Percentiles rank a stretch among this genome's conserved stretches.
phyloP scores from a whole-genome alignment of 176 grass and related monocot genomes.

The Canna indica region DNA sequence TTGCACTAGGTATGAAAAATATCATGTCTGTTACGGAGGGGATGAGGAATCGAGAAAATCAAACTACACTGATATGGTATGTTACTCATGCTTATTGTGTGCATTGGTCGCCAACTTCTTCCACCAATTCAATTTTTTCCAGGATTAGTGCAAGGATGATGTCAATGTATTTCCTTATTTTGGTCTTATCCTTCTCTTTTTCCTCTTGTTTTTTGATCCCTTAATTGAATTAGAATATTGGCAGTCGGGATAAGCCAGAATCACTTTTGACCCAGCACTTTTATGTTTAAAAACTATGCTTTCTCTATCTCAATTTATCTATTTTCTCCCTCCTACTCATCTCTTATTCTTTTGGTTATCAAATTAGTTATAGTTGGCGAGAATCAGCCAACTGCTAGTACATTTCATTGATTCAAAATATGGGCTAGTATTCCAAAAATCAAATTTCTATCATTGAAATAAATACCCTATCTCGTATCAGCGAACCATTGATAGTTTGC shows the following conservation, averaged over 20 bases:
- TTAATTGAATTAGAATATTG: too few relatives aligned
- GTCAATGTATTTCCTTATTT: too few relatives aligned
- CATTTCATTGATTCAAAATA: neutral
- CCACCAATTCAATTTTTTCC: neutral
- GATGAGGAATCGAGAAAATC: conserved; percentile 85
- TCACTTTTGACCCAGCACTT: too few relatives aligned
- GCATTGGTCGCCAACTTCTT: neutral
- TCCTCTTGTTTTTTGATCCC: too few relatives aligned
- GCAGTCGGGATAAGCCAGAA: too few relatives aligned
- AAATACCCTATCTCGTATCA: neutral
- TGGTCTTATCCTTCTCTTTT: too few relatives aligned
- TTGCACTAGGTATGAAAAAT: conserved; percentile 82
- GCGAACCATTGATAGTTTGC: neutral
- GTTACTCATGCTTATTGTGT: neutral
- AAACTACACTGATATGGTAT: conserved; percentile 95
- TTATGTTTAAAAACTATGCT: too few relatives aligned
- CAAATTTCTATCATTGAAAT: neutral
- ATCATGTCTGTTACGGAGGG: conserved; percentile 81
- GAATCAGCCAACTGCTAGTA: too few relatives aligned
- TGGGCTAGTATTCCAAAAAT: neutral
- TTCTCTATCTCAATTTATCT: too few relatives aligned
- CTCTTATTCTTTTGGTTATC: too few relatives aligned
- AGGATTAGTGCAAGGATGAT: neutral
- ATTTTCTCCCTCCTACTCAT: too few relatives aligned
- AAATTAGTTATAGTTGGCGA: too few relatives aligned